These are phyloP conservation scores for Effrenium voratum DNA, from an alignment of 73 alveolate species.

Conservation along the genomic window DNA sequence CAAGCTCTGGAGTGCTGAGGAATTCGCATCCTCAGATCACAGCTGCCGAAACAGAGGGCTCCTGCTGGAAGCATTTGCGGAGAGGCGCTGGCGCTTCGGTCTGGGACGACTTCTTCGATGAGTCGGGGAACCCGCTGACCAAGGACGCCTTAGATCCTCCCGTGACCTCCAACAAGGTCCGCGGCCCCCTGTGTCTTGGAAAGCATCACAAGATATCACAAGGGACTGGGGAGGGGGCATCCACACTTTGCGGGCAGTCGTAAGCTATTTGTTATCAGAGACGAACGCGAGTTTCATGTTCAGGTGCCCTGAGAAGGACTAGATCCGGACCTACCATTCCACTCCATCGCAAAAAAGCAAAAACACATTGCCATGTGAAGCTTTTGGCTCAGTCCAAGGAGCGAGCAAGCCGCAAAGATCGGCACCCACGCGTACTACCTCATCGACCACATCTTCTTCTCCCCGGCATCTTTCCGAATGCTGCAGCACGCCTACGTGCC, in stretches of 20 bases:
- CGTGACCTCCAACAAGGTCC: slow-evolving; percentile 59
- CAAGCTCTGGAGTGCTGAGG: too few species aligned
- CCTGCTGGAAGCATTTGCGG: neutral
- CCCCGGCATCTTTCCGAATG: neutral
- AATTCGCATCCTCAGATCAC: neutral
- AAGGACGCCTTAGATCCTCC: slow-evolving; percentile 18
- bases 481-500: slow-evolving; percentile 23
- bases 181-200: slow-evolving; percentile 63
- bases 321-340: too few species aligned
- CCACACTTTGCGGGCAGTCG: too few species aligned
- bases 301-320: too few species aligned
- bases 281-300: too few species aligned
- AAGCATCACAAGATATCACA: too few species aligned
- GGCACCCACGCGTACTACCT: slow-evolving; percentile 41
- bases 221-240: too few species aligned
- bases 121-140: neutral
- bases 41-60: neutral
- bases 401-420: slow-evolving; percentile 26
- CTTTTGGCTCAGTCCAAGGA: too few species aligned
- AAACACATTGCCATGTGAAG: too few species aligned
- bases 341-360: too few species aligned
- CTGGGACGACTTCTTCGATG: slow-evolving; percentile 45
- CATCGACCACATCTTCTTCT: slow-evolving; percentile 38
- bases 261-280: too few species aligned
- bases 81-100: slow-evolving; percentile 33